These are phyloP conservation scores for Mortierella sp. DNA, from an alignment of 371 early-diverging fungal species.

Conservation along the genomic window DNA sequence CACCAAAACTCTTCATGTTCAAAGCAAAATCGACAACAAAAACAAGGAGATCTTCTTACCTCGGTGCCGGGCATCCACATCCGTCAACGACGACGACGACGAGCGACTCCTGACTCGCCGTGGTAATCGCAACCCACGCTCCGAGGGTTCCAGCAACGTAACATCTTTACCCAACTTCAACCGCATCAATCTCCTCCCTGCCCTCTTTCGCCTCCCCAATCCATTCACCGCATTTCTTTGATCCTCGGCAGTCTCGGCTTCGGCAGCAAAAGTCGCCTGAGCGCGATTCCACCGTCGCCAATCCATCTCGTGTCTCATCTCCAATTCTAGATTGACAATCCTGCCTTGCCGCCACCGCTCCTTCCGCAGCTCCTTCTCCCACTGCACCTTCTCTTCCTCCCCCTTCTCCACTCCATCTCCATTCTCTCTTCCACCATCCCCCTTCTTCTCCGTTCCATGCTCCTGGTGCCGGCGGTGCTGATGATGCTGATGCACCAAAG, in stretches of 20 bases:
- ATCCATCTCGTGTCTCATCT: slow-evolving; percentile 43
- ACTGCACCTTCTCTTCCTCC: slow-evolving; percentile 24
- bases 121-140: slow-evolving; percentile 37
- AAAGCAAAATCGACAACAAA: no score
- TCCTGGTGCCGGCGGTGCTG: slow-evolving; percentile 10
- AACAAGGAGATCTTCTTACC: background rate
- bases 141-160: slow-evolving; percentile 35
- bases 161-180: slow-evolving; percentile 38
- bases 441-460: background rate
- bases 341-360: slow-evolving; percentile 45
- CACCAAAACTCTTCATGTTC: background rate
- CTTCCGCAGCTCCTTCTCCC: slow-evolving; percentile 40
- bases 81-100: background rate
- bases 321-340: slow-evolving; percentile 38
- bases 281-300: slow-evolving; percentile 54
- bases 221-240: background rate
- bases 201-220: background rate
- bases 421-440: background rate
- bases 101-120: background rate
- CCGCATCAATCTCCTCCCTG: slow-evolving; percentile 21
- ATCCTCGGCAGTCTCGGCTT: background rate
- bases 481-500: background rate
- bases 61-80: background rate
- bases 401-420: background rate
- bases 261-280: background rate